These are phyloP conservation scores for Mortierella sp. DNA, from an alignment of 371 early-diverging fungal genomes.

Conservation along the genomic window DNA sequence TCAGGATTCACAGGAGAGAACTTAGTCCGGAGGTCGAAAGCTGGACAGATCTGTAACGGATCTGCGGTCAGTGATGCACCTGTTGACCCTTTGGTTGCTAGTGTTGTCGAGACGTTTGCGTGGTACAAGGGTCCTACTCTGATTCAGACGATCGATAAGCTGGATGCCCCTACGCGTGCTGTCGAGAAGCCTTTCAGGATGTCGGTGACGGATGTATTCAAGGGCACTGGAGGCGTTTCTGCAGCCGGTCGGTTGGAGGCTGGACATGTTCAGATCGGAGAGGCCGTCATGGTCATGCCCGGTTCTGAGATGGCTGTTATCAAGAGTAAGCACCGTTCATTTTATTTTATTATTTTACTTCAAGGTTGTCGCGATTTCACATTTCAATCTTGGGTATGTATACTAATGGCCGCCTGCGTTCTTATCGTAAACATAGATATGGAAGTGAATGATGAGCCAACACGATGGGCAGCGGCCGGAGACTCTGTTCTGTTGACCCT, in stretches of 20 bases:
- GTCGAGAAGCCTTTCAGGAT: constrained; percentile 88
- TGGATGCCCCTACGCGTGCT: constrained; percentile 81
- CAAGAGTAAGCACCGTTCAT: constrained; percentile 67
- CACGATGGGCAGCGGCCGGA: constrained; percentile 94
- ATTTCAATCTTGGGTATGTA: neutral
- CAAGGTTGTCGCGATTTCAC: neutral
- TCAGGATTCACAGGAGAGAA: constrained; percentile 94
- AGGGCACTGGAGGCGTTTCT: constrained; percentile 83
- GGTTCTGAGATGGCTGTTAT: constrained; percentile 82
- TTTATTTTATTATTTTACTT: no score
- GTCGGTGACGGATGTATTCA: constrained; percentile 88
- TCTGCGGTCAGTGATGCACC: constrained; percentile 75
- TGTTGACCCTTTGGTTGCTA: constrained; percentile 62
- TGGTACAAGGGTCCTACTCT: constrained; percentile 57
- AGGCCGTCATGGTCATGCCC: constrained; percentile 85
- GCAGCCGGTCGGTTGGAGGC: constrained; percentile 89
- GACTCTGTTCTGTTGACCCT: constrained; percentile 89
- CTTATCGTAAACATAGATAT: constrained; percentile 61
- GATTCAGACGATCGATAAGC: constrained; percentile 69
- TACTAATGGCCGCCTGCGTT: neutral
- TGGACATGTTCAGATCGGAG: constrained; percentile 91
- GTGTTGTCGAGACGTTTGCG: constrained; percentile 29
- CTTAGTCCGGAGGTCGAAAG: constrained; percentile 64
- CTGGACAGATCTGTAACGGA: constrained; percentile 74
- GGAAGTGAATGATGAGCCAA: constrained; percentile 78